Percentiles rank a stretch among this genome's conserved stretches.
Conservation (phyloP, 2,329 filamentous ascomycete genomes). For the Davidsoniella australis region DNA sequence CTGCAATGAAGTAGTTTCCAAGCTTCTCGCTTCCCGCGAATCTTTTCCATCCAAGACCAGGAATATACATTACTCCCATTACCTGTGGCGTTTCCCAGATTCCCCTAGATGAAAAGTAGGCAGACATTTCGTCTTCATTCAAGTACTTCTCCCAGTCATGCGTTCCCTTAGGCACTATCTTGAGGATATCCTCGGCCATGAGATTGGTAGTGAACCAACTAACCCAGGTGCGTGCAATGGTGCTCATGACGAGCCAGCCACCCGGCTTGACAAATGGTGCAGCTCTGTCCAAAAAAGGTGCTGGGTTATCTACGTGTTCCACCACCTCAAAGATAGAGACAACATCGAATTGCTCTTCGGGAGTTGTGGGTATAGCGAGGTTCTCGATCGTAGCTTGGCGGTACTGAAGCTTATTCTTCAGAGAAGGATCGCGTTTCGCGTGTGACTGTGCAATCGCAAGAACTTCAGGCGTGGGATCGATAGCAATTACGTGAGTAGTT, state of each 20-base stretch:
- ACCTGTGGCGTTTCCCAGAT: constrained; percentile 44
- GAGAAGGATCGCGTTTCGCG: constrained; percentile 52
- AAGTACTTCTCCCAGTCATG: constrained; percentile 97
- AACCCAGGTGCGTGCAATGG: constrained; percentile 75
- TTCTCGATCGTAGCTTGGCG: constrained; percentile 61
- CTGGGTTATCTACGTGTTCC: constrained; percentile 71
- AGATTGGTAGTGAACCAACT: constrained; percentile 89
- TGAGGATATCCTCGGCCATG: constrained; percentile 70
- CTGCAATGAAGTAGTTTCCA: constrained; percentile 92
- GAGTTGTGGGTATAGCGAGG: constrained; percentile 27
- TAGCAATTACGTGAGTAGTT: constrained; percentile 50
- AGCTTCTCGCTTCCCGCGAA: constrained; percentile 65
- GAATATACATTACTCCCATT: constrained; percentile 79
- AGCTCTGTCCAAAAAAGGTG: constrained; percentile 54
- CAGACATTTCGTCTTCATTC: constrained; percentile 60
- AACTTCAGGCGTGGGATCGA: constrained; percentile 62
- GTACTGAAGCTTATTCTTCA: constrained; percentile 52
- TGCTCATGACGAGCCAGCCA: constrained; percentile 84
- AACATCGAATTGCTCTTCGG: constrained; percentile 48
- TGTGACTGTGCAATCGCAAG: constrained; percentile 61
- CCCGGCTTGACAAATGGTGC: constrained; percentile 68
- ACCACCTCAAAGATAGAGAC: constrained; percentile 87
- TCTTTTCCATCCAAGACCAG: constrained; percentile 77
- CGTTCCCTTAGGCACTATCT: constrained; percentile 80
- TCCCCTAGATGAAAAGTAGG: constrained; percentile 32